Evolutionary conservation across 2,329 filamentous ascomycete genomes (phyloP).

Genomic region (Apiospora malaysiana): DNA sequence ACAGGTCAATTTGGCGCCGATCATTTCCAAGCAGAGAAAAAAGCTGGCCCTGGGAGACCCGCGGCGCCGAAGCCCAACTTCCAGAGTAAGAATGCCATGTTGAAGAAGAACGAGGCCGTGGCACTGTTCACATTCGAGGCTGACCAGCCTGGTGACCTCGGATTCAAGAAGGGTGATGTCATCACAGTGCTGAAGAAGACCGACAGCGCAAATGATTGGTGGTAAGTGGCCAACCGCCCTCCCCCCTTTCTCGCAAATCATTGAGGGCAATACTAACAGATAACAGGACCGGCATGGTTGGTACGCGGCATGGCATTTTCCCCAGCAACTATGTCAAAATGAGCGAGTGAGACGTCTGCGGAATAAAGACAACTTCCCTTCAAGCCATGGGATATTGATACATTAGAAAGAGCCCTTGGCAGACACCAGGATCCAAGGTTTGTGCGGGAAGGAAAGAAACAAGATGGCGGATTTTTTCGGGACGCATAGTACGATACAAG

Average conservation of each 20-base stretch:
- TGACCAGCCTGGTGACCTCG: constrained; percentile 89
- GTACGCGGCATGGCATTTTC: constrained; percentile 87
- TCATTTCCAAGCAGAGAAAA: constrained; percentile 53
- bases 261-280: constrained; percentile 22
- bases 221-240: constrained; percentile 57
- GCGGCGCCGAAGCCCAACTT: constrained; percentile 91
- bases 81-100: constrained; percentile 58
- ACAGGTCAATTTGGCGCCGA: constrained; percentile 55
- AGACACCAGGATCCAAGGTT: background rate
- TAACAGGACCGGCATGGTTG: constrained; percentile 83
- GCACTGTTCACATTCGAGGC: constrained; percentile 94
- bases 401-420: background rate
- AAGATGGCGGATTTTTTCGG: background rate
- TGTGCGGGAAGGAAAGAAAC: background rate
- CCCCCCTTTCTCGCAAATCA: background rate
- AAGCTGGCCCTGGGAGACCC: constrained; percentile 73
- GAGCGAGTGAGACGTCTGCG: constrained; percentile 38
- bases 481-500: background rate
- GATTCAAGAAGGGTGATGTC: constrained; percentile 96
- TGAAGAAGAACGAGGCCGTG: constrained; percentile 80
- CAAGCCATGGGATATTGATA: background rate
- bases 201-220: constrained; percentile 95
- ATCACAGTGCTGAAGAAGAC: constrained; percentile 96
- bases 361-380: background rate
- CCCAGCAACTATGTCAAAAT: constrained; percentile 81